Evolutionary conservation across 371 early-diverging fungal species (phyloP), one percentile per base, ranked within the genome.

Genomic region (Chytridium lagenaria): DNA sequence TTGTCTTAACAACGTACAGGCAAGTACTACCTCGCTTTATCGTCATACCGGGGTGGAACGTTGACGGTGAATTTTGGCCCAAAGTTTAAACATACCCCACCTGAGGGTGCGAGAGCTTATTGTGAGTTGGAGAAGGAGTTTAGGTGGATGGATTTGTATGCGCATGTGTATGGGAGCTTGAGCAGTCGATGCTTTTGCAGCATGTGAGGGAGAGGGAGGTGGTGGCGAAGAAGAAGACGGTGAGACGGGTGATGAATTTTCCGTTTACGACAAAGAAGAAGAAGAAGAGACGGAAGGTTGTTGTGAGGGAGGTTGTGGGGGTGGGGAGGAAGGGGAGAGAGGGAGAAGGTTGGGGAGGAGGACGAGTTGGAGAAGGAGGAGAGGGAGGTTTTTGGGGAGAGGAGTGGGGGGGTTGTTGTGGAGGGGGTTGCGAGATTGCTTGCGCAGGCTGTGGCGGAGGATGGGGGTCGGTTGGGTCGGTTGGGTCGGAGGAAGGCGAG

Each of bases 1-100:
- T n/a, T n/a, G n/a, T n/a, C n/a, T n/a, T n/a, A n/a, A 15, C 39
- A 30, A 44, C 31, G 2, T 16, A 22, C 71, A 84, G 87, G 91
- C 50, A 92, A 90, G 74, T 92, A 91, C 81, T 82, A 92, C 59
- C 88, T 92, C 22, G 90, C 92, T 0, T 78, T 92, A 7, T 88
- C 90, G 30, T 80, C 81, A 5, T 92, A 88, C 65, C 82, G 78
- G 72, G 87, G 85, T 37, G 90, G 85, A 31, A 80, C 77, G 49
- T 81, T 84, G n/a, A 80, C 78, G 49, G 76, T 88, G 66, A 92
- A 92, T 67, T 82, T 92, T 69, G 92, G 92, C 0, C 89, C 91
- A 0, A 73, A 80, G 7, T 90, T 91, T 65, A 72, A 77, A 83
- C n/a, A 76, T 69, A 78, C 88, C 52, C 84, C 82, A 1, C 90